Evolutionary conservation across 257 asterid species (phyloP).

Genomic region (Nicotiana obtusifolia): DNA sequence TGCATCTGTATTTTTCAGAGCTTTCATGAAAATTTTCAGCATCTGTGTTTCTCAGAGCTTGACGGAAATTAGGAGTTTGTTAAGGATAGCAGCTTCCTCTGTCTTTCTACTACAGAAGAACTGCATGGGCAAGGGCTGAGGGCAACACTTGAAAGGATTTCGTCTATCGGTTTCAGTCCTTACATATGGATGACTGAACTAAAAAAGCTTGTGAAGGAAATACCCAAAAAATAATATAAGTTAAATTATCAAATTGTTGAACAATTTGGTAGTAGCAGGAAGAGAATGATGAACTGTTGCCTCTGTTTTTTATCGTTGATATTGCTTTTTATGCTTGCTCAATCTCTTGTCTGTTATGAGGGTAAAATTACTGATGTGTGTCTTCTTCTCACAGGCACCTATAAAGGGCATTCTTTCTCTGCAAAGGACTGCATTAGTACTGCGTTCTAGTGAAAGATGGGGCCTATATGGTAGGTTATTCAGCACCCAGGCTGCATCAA

Average conservation of each 20-base stretch:
- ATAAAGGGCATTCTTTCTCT: constrained; percentile 65
- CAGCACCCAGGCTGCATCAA: constrained; percentile 81
- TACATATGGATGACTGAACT: neutral
- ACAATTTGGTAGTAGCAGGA: neutral
- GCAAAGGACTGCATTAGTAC: constrained; percentile 41
- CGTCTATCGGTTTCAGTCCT: neutral
- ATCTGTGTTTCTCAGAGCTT: neutral
- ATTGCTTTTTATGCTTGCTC: neutral
- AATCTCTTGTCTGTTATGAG: neutral
- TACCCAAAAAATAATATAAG: neutral
- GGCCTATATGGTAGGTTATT: constrained; percentile 46
- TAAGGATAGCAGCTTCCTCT: too few relatives aligned
- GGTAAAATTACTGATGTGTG: neutral
- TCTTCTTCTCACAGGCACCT: constrained; percentile 54
- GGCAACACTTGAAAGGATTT: neutral
- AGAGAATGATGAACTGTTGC: neutral
- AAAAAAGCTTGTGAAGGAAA: neutral
- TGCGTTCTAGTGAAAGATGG: constrained; percentile 38
- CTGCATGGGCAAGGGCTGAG: neutral
- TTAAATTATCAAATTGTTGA: neutral
- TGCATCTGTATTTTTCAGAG: neutral
- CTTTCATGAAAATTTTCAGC: neutral
- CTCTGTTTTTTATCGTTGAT: neutral
- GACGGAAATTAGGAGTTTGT: neutral
- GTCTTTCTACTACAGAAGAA: neutral